These are phyloP conservation scores for Cercospora citrullina DNA, from an alignment of 2,329 filamentous ascomycete species.

Conservation along the genomic window DNA sequence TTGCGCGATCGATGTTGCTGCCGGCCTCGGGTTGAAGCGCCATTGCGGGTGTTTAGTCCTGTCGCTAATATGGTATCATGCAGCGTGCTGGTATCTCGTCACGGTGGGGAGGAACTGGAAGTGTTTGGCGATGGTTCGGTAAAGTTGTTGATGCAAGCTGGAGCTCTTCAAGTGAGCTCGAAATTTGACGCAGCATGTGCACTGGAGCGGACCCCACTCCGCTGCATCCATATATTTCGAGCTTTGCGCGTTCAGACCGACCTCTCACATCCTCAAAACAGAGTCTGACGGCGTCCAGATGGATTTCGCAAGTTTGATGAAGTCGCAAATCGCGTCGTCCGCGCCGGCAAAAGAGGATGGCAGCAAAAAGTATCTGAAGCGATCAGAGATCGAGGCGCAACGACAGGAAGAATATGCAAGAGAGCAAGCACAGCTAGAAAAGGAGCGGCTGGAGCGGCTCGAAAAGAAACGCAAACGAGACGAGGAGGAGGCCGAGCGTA, in stretches of 20 bases:
- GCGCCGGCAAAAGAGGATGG: constrained; percentile 62
- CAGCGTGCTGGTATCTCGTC: not conserved
- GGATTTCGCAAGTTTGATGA: constrained; percentile 95
- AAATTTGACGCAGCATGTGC: constrained; percentile 5
- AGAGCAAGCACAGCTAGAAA: constrained; percentile 74
- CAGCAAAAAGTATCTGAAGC: constrained; percentile 76
- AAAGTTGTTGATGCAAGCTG: not conserved
- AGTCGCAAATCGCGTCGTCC: constrained; percentile 72
- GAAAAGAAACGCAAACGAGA: constrained; percentile 84
- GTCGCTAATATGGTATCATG: constrained; percentile 4
- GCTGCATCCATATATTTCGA: not conserved
- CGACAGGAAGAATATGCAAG: constrained; percentile 76
- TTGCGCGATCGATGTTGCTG: constrained; percentile 63
- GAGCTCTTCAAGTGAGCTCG: constrained; percentile 1
- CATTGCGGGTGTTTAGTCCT: constrained; percentile 25
- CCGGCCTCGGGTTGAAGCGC: constrained; percentile 39
- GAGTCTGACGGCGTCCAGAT: constrained; percentile 53
- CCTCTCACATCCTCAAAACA: not conserved
- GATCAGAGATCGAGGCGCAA: constrained; percentile 80
- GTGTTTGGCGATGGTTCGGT: constrained; percentile 1
- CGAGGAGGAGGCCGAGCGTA: constrained; percentile 74
- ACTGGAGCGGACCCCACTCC: not conserved
- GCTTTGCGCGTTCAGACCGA: not conserved
- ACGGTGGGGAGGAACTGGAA: not conserved
- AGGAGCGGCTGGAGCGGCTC: constrained; percentile 67